These are phyloP conservation scores for Ophiocytium majus DNA, from an alignment of 352 stramenopile species.

Conservation along the genomic window DNA sequence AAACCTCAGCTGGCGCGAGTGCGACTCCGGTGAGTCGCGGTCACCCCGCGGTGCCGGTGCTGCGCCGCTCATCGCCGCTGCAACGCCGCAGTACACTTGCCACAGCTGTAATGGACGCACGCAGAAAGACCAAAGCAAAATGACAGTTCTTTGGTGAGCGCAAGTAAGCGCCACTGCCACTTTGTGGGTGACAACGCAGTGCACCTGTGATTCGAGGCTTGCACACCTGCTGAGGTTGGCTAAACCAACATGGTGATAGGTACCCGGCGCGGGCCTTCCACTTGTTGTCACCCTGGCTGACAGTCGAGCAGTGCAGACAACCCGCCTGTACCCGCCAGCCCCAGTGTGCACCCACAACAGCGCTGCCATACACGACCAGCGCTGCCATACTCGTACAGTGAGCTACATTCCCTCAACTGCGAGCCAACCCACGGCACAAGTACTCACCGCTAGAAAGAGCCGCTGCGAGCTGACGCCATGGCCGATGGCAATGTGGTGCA, in stretches of 20 bases:
- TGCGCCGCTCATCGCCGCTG: not conserved
- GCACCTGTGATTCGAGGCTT: too few relatives aligned
- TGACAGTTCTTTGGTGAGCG: too few relatives aligned
- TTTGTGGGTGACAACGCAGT: too few relatives aligned
- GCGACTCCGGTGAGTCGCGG: not conserved
- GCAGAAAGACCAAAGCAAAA: too few relatives aligned
- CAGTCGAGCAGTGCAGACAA: too few relatives aligned
- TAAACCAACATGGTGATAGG: too few relatives aligned
- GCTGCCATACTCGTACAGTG: not conserved
- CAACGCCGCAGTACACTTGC: too few relatives aligned
- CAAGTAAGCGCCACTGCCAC: too few relatives aligned
- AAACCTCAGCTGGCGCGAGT: not conserved
- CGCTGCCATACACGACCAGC: not conserved
- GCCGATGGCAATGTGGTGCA: not conserved
- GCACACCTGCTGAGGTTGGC: too few relatives aligned
- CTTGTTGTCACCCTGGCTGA: too few relatives aligned
- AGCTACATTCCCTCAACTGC: not conserved
- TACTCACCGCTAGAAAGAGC: not conserved
- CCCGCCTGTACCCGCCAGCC: not conserved
- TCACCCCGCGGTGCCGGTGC: not conserved
- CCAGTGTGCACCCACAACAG: not conserved
- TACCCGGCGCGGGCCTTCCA: too few relatives aligned
- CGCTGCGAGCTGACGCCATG: conserved; percentile 4
- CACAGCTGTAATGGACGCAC: too few relatives aligned
- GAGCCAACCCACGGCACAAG: not conserved